phyloP scores from a whole-genome alignment of 2,329 filamentous ascomycete species.

The Nannizziopsis barbatae region DNA sequence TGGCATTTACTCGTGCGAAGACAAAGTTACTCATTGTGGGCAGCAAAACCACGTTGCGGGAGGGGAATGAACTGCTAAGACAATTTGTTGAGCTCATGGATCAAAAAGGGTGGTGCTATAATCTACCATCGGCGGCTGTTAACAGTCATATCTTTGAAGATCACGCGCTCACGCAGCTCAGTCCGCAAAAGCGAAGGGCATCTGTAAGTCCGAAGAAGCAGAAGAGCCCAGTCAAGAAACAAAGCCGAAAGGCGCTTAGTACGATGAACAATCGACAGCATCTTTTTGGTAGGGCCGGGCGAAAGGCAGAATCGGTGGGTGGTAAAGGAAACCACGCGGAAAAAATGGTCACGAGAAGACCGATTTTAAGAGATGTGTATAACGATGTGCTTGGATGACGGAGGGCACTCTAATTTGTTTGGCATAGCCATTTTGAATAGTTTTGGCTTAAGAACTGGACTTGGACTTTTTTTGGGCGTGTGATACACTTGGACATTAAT shows the following conservation, averaged over 20 bases:
- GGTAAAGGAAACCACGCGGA: conserved; percentile 41
- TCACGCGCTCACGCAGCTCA: conserved; percentile 12
- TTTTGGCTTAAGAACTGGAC: conserved; percentile 9
- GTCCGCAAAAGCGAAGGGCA: conserved; percentile 14
- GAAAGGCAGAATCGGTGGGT: conserved; percentile 49
- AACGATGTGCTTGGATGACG: conserved; percentile 46
- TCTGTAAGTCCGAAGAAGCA: conserved; percentile 25
- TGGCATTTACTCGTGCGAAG: conserved; percentile 85
- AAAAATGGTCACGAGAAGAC: conserved; percentile 53
- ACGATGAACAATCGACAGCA: conserved; percentile 24
- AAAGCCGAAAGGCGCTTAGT: conserved; percentile 21
- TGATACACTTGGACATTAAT: too few species aligned
- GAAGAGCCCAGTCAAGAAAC: conserved; percentile 16
- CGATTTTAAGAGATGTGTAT: conserved; percentile 63
- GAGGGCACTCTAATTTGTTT: not conserved
- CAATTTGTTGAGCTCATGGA: conserved; percentile 70
- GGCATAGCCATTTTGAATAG: not conserved
- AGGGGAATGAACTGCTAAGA: conserved; percentile 60
- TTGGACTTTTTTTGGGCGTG: conserved; percentile 3
- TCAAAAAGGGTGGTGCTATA: conserved; percentile 63
- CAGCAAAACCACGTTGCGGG: conserved; percentile 61
- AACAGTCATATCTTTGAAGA: conserved; percentile 58
- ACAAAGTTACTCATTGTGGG: conserved; percentile 85
- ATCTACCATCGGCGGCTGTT: conserved; percentile 54
- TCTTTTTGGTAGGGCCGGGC: conserved; percentile 27